Base-by-base conservation (phyloP, 495 filamentous ascomycete genomes). In the Lasiosphaeriaceae sp. region DNA sequence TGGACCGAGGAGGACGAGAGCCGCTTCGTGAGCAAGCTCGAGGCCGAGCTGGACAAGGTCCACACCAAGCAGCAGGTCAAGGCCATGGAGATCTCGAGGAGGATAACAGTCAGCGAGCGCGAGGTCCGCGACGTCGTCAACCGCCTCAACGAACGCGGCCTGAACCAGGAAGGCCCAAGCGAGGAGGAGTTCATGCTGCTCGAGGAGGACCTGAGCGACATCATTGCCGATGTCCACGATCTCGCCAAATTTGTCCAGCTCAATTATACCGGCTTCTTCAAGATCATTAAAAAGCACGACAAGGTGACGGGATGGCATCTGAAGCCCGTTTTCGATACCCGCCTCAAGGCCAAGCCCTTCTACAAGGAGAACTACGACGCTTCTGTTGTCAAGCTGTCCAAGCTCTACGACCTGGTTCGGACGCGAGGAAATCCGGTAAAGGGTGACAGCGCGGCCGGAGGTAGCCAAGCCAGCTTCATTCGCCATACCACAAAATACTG, bases 271-370 rank as follows among this genome's bases (percentile, higher is more conserved):
- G 94, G 95, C 0, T 99, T 99, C 66, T 95, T 97, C 78, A 99
- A 99, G 78, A 99, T 99, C 64, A 96, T 99, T 69, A 99, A 99
- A 78, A 99, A 99, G 77, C 94, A 99, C 71, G 94, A 99, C 79
- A 99, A 99, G 89, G 78, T 89, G 82, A 99, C 94, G 0, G 77
- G 83, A 34, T 97, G 95, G 95, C 85, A 92, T 63, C 81, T 99
- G 34, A 93, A 87, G 61, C 95, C 94, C 17, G 90, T 95, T 16
- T 99, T 99, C 69, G 92, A 92, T 11, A 85, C 93, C 7, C 85
- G 92, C 22, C 81, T 99, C 60, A 94, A 94, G 66, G 90, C 90
- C 8, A 96, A 96, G 67, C 92, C 94, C 0, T 99, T 99, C 72
- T 99, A 95, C 78, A 92, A 92, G 67, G 93, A 96, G 58, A 96